These are phyloP conservation scores for Fonsecaea pugnacius DNA, from an alignment of 2,329 filamentous ascomycete genomes.

Conservation along the genomic window DNA sequence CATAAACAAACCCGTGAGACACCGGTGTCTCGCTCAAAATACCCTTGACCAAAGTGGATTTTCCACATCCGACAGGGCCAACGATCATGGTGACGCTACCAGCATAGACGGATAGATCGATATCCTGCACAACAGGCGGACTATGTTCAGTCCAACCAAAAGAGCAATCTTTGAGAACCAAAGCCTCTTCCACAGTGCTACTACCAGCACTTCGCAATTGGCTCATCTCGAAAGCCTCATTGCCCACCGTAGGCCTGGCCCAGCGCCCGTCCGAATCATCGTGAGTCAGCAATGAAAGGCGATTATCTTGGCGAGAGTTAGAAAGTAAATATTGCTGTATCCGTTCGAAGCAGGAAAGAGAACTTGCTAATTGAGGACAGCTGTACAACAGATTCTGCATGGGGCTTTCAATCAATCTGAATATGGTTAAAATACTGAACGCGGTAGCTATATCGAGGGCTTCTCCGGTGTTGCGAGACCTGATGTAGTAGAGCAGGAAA, in stretches of 20 bases:
- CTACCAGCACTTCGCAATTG: neutral
- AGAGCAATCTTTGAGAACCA: constrained; percentile 47
- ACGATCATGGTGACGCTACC: constrained; percentile 37
- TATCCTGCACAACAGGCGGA: constrained; percentile 41
- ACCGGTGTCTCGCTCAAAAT: constrained; percentile 34
- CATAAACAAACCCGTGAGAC: constrained; percentile 30
- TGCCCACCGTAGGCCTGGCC: neutral
- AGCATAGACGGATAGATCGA: constrained; percentile 32
- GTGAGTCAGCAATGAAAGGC: constrained; percentile 19
- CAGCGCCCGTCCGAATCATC: constrained; percentile 8
- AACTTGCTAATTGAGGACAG: constrained; percentile 26
- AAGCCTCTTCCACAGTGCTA: constrained; percentile 10
- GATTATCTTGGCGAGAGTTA: constrained; percentile 24
- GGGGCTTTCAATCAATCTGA: constrained; percentile 23
- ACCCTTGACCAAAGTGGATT: constrained; percentile 35
- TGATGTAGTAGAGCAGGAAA: constrained; percentile 30
- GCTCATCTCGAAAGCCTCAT: constrained; percentile 22
- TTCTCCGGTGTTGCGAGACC: constrained; percentile 13
- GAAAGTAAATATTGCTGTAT: constrained; percentile 34
- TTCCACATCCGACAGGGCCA: constrained; percentile 39
- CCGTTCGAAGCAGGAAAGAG: constrained; percentile 33
- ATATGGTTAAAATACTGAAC: constrained; percentile 31
- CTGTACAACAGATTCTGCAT: constrained; percentile 18
- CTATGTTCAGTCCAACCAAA: constrained; percentile 55
- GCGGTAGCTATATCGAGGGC: constrained; percentile 25